These are phyloP conservation scores for Penicillium diatomitis DNA, from an alignment of 495 filamentous ascomycete species.

Conservation along the genomic window DNA sequence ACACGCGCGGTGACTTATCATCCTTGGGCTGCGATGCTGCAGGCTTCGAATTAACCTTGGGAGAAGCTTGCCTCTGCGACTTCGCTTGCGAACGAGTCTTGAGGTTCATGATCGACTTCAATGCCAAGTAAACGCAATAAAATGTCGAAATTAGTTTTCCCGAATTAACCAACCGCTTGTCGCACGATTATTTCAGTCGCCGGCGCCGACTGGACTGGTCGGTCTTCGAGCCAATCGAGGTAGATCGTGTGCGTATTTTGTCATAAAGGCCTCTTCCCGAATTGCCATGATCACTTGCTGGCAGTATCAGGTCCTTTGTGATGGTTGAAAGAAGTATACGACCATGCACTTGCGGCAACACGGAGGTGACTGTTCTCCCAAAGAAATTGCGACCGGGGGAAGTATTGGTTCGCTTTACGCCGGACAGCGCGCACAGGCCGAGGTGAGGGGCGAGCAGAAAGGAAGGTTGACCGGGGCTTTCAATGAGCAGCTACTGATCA, in stretches of 20 bases:
- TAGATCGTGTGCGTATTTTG: conserved; percentile 11
- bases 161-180: neutral
- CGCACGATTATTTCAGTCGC: conserved; percentile 11
- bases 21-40: conserved; percentile 12
- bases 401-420: neutral
- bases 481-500: too few species aligned
- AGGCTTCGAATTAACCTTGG: conserved; percentile 4
- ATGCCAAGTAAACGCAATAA: too few species aligned
- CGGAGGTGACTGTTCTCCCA: neutral
- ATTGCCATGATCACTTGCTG: conserved; percentile 19
- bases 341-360: neutral
- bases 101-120: conserved; percentile 10
- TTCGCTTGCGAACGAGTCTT: conserved; percentile 10
- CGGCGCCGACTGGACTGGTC: conserved; percentile 9
- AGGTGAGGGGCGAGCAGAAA: neutral
- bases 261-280: conserved; percentile 8
- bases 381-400: neutral
- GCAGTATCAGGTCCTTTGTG: neutral
- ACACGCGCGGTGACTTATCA: conserved; percentile 11
- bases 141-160: too few species aligned
- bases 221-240: conserved; percentile 3
- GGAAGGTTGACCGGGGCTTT: neutral
- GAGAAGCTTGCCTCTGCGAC: conserved; percentile 5
- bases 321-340: neutral
- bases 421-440: conserved; percentile 1